Base-by-base conservation (phyloP, 805 yeast genomes). In the Starmerella kuoi region DNA sequence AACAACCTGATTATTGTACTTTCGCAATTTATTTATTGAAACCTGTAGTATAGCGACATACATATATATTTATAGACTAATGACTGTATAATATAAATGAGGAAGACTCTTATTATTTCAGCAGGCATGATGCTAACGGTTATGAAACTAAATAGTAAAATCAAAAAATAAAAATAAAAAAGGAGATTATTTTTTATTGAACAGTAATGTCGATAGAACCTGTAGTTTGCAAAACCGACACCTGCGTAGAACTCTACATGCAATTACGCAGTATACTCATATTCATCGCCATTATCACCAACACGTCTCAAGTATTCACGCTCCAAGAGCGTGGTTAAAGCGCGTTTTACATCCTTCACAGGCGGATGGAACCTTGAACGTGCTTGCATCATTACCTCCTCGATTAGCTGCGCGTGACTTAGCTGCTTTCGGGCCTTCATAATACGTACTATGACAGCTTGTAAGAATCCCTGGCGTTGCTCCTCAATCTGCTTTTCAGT, bases 401-500 rank as follows among this genome's bases (percentile, higher is more conserved):
- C 83, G 32, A 86, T 77, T 55, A 88, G 70, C 42, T 77, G 78
- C 37, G 78, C 80, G 58, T 87, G 96, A 50, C 75, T 74, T 54
- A 84, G 67, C 34, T 69, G 70, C 60, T 86, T 82, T 57, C 95
- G 73, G 1, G 95, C 87, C 66, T 88, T 88, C 97, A 88, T 91
- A 57, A 88, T 83, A 55, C 98, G 73, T 31, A 88, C 97, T 62
- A 91, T 85, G 56, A 94, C 83, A 2, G 97, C 95, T 57, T 85
- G 83, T 54, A 91, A 68, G 63, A 78, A 79, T 57, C 81, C 76
- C 62, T 79, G 80, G 58, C 95, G 74, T 47, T 86, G 86, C 55
- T 85, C 91, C 54, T 79, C 85, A 37, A 88, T 76, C 56, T 86
- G 94, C 59, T 75, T 77, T 51, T 74, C 79, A 2, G 86, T 72